These are phyloP conservation scores for Fusarium chuoi DNA, from an alignment of 2,329 filamentous ascomycete genomes.

Conservation along the genomic window DNA sequence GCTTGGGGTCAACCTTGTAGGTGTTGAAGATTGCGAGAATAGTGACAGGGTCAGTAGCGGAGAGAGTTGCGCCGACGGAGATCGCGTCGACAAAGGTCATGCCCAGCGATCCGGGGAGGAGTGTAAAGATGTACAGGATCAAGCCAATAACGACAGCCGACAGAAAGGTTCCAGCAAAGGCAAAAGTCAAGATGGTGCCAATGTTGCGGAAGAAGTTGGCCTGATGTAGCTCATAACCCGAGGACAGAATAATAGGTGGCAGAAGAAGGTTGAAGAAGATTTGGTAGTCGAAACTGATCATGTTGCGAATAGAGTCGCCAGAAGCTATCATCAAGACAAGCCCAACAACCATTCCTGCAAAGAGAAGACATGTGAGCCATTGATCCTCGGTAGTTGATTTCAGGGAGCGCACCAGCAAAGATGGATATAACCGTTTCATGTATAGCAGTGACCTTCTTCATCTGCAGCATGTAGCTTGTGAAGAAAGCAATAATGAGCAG, in stretches of 20 bases:
- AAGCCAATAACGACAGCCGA: slow-evolving; percentile 94
- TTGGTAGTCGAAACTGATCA: slow-evolving; percentile 97
- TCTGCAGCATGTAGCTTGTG: slow-evolving; percentile 95
- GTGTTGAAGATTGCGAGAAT: slow-evolving; percentile 99
- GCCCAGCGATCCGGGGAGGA: slow-evolving; percentile 82
- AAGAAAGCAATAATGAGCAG: slow-evolving; percentile 95
- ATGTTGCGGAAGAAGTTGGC: slow-evolving; percentile 99
- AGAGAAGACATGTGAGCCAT: slow-evolving; percentile 4
- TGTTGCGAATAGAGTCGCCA: slow-evolving; percentile 84
- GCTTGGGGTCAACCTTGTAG: slow-evolving; percentile 98
- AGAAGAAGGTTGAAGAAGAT: slow-evolving; percentile 99
- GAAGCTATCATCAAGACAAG: slow-evolving; percentile 85
- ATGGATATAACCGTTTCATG: slow-evolving; percentile 99
- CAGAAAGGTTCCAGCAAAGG: slow-evolving; percentile 96
- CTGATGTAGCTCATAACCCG: slow-evolving; percentile 96
- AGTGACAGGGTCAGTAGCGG: slow-evolving; percentile 96
- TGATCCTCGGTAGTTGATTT: slow-evolving; percentile 33
- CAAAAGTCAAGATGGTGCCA: slow-evolving; percentile 95
- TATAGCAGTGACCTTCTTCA: slow-evolving; percentile 95
- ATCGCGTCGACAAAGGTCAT: slow-evolving; percentile 96
- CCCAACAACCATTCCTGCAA: slow-evolving; percentile 90
- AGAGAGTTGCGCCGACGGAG: slow-evolving; percentile 94
- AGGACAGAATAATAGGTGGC: slow-evolving; percentile 97
- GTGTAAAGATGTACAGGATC: slow-evolving; percentile 89
- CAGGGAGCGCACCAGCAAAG: slow-evolving; percentile 76